Percentiles rank a stretch among this genome's conserved stretches.
Evolutionary conservation across 2,329 filamentous ascomycete species (phyloP).

Genomic region (Geosmithia putterillii): DNA sequence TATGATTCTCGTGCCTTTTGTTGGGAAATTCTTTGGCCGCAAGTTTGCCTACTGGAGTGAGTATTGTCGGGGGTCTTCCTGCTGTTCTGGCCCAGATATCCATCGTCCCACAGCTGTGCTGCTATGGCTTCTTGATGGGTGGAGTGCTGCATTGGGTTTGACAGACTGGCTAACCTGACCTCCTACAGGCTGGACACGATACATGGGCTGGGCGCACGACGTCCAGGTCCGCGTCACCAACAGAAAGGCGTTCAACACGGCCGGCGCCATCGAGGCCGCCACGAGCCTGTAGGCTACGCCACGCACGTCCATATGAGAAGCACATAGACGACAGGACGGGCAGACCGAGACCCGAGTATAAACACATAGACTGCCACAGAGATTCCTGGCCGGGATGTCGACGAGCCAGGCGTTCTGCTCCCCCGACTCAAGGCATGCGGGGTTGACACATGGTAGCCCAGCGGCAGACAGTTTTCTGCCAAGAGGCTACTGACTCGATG

Average conservation of each 20-base stretch:
- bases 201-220: conserved; percentile 87
- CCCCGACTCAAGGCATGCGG: too few species aligned
- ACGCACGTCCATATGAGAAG: too few species aligned
- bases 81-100: neutral
- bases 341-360: too few species aligned
- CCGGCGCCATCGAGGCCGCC: conserved; percentile 50
- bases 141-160: too few species aligned
- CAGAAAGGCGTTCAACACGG: conserved; percentile 49
- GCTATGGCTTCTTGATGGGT: too few species aligned
- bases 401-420: too few species aligned
- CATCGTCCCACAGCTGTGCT: neutral
- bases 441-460: too few species aligned
- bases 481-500: too few species aligned
- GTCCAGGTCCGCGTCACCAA: conserved; percentile 59
- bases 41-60: conserved; percentile 95
- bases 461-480: too few species aligned
- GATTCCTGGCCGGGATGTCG: too few species aligned
- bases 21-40: conserved; percentile 88
- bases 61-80: conserved; percentile 12
- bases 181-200: conserved; percentile 68
- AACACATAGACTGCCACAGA: too few species aligned
- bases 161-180: neutral
- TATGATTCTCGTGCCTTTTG: conserved; percentile 88
- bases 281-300: conserved; percentile 33
- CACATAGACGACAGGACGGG: too few species aligned